Conservation (phyloP, 2,329 filamentous ascomycete species). For the Setomelanomma holmii region DNA sequence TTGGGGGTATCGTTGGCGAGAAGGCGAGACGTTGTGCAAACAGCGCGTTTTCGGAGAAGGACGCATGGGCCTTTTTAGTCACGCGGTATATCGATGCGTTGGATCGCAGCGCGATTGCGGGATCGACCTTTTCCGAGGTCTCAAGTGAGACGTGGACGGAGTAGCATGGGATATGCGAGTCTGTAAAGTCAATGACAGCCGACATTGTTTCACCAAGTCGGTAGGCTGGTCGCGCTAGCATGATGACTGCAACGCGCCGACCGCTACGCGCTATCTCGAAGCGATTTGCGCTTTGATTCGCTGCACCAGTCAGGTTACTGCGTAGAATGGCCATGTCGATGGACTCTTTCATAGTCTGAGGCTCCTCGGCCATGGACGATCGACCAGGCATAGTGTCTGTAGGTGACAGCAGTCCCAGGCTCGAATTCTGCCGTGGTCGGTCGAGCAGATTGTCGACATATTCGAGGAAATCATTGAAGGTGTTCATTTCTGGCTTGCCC, state of each 20-base stretch:
- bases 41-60: constrained; percentile 80
- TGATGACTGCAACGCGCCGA: constrained; percentile 88
- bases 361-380: constrained; percentile 64
- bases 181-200: constrained; percentile 82
- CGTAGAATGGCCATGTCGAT: constrained; percentile 91
- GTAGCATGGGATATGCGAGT: constrained; percentile 81
- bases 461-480: constrained; percentile 44
- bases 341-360: constrained; percentile 75
- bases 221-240: constrained; percentile 86
- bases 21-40: constrained; percentile 83
- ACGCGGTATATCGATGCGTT: constrained; percentile 85
- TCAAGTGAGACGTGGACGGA: constrained; percentile 85
- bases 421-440: constrained; percentile 42
- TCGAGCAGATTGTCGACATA: constrained; percentile 58
- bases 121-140: constrained; percentile 82
- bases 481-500: constrained; percentile 52
- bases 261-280: constrained; percentile 95
- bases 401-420: constrained; percentile 72
- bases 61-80: constrained; percentile 81
- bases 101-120: constrained; percentile 80
- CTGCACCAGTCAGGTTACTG: constrained; percentile 62
- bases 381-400: constrained; percentile 62
- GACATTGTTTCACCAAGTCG: constrained; percentile 86
- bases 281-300: constrained; percentile 84
- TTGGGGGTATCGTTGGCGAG: constrained; percentile 79